Percentiles rank a stretch among this genome's conserved stretches.
Conservation (phyloP, 129 eudicot species). For the Saposhnikovia divaricata region DNA sequence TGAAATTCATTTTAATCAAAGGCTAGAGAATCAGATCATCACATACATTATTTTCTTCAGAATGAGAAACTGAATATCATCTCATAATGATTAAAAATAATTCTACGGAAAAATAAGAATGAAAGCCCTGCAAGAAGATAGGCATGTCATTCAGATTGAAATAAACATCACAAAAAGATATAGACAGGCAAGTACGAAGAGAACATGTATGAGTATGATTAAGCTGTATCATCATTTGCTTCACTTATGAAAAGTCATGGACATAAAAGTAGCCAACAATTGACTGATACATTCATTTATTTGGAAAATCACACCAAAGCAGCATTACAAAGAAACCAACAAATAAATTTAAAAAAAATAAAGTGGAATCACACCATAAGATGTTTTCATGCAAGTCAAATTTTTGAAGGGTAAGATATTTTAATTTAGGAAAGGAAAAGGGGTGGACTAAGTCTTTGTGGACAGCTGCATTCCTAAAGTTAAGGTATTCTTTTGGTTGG, state of each 20-base stretch:
- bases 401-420: background rate
- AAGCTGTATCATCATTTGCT: background rate
- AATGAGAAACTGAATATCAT: background rate
- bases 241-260: background rate
- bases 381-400: background rate
- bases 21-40: slow-evolving; percentile 6
- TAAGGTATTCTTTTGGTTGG: too few species aligned
- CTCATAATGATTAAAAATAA: background rate
- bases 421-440: background rate
- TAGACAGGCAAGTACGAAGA: background rate
- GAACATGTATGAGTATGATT: background rate
- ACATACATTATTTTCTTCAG: background rate
- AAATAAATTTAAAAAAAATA: background rate
- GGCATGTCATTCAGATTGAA: background rate
- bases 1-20: slow-evolving; percentile 37
- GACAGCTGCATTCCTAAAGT: too few species aligned
- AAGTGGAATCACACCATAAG: background rate
- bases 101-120: background rate
- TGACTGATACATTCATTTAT: background rate
- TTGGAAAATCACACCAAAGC: background rate
- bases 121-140: background rate
- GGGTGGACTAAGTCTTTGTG: background rate
- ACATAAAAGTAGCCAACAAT: background rate
- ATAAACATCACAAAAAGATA: background rate
- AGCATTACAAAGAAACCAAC: background rate